Conservation (phyloP, 2,329 filamentous ascomycete genomes). For the Dissoconium aciculare region DNA sequence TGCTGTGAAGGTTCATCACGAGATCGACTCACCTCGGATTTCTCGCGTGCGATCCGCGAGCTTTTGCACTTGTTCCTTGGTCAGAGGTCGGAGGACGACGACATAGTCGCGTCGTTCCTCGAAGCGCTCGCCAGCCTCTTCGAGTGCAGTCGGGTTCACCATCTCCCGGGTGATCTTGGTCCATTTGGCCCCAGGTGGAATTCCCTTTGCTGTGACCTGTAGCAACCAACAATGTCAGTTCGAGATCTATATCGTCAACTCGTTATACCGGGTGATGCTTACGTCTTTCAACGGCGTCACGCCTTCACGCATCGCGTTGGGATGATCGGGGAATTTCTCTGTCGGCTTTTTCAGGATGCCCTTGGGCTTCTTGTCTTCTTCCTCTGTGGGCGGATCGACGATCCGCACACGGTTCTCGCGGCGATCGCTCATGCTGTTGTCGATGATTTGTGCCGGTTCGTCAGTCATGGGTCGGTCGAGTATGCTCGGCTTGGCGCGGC, state of each 20-base stretch:
- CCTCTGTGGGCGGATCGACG: slow-evolving; percentile 53
- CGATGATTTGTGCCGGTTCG: slow-evolving; percentile 21
- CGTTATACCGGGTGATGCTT: slow-evolving; percentile 10
- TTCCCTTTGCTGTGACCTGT: slow-evolving; percentile 25
- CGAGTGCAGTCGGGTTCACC: slow-evolving; percentile 78
- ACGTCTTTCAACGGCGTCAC: slow-evolving; percentile 82
- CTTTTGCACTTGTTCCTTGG: slow-evolving; percentile 75
- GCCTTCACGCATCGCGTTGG: slow-evolving; percentile 69
- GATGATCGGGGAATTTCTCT: slow-evolving; percentile 72
- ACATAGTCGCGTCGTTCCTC: slow-evolving; percentile 89
- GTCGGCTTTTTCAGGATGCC: slow-evolving; percentile 77
- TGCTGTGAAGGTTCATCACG: slow-evolving; percentile 1
- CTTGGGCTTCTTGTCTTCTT: slow-evolving; percentile 53
- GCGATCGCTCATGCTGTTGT: slow-evolving; percentile 21
- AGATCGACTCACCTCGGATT: slow-evolving; percentile 49
- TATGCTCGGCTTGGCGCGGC: slow-evolving; percentile 19
- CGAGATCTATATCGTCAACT: background rate
- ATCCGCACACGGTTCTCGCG: slow-evolving; percentile 36
- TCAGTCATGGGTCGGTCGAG: slow-evolving; percentile 19
- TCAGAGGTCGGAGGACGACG: slow-evolving; percentile 77
- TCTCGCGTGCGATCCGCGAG: slow-evolving; percentile 70
- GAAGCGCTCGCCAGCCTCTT: slow-evolving; percentile 75
- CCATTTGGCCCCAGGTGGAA: slow-evolving; percentile 61
- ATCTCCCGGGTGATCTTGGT: slow-evolving; percentile 80
- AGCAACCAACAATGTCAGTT: slow-evolving; percentile 5